Evolutionary conservation across 1,139 yeast species (phyloP).

Genomic region (Hansenula lynferdii): DNA sequence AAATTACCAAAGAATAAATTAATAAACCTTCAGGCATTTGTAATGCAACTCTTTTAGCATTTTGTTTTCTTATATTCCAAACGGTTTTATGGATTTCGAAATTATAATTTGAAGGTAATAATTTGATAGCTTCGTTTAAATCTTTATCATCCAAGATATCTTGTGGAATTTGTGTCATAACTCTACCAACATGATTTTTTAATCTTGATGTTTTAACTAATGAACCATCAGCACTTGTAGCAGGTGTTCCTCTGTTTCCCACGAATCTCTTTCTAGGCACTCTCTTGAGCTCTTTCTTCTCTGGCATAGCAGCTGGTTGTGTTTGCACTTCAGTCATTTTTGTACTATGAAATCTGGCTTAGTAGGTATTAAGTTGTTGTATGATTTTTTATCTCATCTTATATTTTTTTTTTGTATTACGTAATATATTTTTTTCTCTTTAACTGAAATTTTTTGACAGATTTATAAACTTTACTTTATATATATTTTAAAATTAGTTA

Average conservation of each 20-base stretch:
- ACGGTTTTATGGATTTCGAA: slow-evolving; percentile 95
- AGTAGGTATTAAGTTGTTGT: neutral
- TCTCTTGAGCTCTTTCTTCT: slow-evolving; percentile 10
- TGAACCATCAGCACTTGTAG: slow-evolving; percentile 11
- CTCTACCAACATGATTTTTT: slow-evolving; percentile 37
- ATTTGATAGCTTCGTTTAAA: slow-evolving; percentile 70
- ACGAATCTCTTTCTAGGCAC: slow-evolving; percentile 41
- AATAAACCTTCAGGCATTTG: slow-evolving; percentile 98
- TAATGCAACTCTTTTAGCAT: slow-evolving; percentile 77
- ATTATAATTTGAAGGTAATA: slow-evolving; percentile 87
- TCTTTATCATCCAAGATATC: slow-evolving; percentile 79
- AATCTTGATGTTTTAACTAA: slow-evolving; percentile 18
- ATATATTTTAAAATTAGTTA: too few species aligned
- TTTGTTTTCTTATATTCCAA: slow-evolving; percentile 78
- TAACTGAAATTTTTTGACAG: neutral
- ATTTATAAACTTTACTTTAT: neutral
- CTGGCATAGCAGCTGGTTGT: neutral
- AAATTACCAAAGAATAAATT: slow-evolving; percentile 77
- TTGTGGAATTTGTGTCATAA: slow-evolving; percentile 85
- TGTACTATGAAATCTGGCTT: neutral
- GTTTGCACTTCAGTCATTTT: neutral
- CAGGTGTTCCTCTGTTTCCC: slow-evolving; percentile 29
- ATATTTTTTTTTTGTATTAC: neutral
- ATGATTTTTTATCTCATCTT: neutral
- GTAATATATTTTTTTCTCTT: neutral